These are phyloP conservation scores for Blastomyces percursus DNA, from an alignment of 2,329 filamentous ascomycete genomes.

Conservation along the genomic window DNA sequence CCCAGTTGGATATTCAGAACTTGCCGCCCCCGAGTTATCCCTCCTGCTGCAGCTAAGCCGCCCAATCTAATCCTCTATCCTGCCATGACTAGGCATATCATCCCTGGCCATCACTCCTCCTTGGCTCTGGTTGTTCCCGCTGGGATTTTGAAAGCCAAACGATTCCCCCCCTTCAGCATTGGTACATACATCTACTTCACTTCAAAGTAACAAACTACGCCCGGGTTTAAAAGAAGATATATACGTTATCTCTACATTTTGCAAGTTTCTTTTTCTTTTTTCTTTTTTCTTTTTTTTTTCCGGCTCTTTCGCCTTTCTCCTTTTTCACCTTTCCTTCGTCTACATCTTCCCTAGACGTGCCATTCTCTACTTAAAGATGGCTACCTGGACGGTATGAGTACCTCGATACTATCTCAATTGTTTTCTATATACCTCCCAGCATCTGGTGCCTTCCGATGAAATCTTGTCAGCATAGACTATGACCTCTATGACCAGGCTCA, in stretches of 20 bases:
- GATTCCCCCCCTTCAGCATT: neutral
- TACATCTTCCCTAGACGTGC: neutral
- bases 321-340: neutral
- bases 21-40: neutral
- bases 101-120: neutral
- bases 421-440: neutral
- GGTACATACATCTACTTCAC: neutral
- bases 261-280: conserved; percentile 2
- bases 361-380: neutral
- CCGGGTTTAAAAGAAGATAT: neutral
- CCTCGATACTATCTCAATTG: neutral
- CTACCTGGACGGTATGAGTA: neutral
- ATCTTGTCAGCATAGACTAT: neutral
- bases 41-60: neutral
- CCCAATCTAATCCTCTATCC: neutral
- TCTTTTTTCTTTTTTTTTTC: conserved; percentile 3
- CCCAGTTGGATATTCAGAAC: neutral
- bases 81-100: neutral
- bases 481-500: neutral
- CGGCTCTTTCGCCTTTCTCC: neutral
- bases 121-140: neutral
- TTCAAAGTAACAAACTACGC: neutral
- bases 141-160: neutral
- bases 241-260: neutral
- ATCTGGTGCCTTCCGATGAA: neutral